A percentile compares a stretch with the other conserved stretches of the same genome.
phyloP scores from a whole-genome alignment of 768 basidiomycete genomes.

The Podaxis sp. region DNA sequence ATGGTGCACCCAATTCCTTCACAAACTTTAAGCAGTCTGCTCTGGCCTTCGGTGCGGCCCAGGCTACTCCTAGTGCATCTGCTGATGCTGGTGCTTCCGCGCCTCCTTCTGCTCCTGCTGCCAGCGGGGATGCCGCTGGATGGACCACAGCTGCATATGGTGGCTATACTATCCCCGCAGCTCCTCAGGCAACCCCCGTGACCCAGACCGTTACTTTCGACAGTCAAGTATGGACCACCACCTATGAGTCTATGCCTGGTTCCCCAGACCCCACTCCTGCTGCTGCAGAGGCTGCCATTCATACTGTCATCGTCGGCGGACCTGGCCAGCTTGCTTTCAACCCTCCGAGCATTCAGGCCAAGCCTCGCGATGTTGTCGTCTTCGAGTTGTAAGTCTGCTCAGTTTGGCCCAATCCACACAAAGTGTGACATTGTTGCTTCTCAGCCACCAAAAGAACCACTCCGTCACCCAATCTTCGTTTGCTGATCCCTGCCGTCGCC shows the following conservation, averaged over 20 bases:
- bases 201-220: slow-evolving; percentile 49
- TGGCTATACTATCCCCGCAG: slow-evolving; percentile 49
- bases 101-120: slow-evolving; percentile 15
- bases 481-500: slow-evolving; percentile 52
- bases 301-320: slow-evolving; percentile 58
- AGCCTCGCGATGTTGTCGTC: slow-evolving; percentile 52
- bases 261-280: slow-evolving; percentile 56
- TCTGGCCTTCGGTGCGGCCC: slow-evolving; percentile 51
- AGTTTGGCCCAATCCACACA: background rate
- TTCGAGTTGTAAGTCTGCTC: slow-evolving; percentile 55
- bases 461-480: slow-evolving; percentile 65
- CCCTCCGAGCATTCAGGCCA: slow-evolving; percentile 49
- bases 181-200: slow-evolving; percentile 40
- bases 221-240: slow-evolving; percentile 51
- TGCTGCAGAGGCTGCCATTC: slow-evolving; percentile 42
- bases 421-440: slow-evolving; percentile 12
- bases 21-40: slow-evolving; percentile 59
- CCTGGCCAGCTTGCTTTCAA: slow-evolving; percentile 45
- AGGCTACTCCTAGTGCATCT: slow-evolving; percentile 39
- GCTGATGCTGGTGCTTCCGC: slow-evolving; percentile 25
- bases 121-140: slow-evolving; percentile 10
- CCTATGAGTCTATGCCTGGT: slow-evolving; percentile 54
- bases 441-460: slow-evolving; percentile 67
- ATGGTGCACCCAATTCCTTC: slow-evolving; percentile 59
- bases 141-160: slow-evolving; percentile 50